Evolutionary conservation across 2,329 filamentous ascomycete genomes (phyloP), one percentile per base, ranked within the genome.

Genomic region (Talaromyces atroroseus): DNA sequence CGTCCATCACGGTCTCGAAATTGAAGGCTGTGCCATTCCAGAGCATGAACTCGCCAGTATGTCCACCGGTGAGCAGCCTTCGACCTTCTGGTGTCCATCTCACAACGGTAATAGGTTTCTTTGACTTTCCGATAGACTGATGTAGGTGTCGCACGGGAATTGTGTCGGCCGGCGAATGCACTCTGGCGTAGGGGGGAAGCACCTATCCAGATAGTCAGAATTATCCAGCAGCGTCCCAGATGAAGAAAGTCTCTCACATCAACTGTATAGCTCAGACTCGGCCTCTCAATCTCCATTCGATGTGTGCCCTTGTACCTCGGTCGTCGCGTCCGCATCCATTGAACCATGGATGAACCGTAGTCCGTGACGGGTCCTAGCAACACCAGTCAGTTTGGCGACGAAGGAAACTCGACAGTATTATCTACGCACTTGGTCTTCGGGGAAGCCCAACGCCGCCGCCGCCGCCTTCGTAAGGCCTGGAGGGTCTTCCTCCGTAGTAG

Each of bases 11-110:
- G 3, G 94, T 97, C 76, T 99, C 94, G 66, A 99, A 99, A 73
- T 99, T 97, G 82, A 99, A 99, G 23, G 91, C 92, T 45, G 92
- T 97, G 61, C 94, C 94, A 71, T 99, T 99, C 94, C 94, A 99
- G 3, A 99, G 76, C 40, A 95, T 99, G 67, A 99, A 99, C 71
- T 99, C 94, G 67, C 94, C 94, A 70, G 92, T 97, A 63, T 91
- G 95, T 0, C 92, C 95, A 21, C 91, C 94, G 0, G 94, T 97
- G 69, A 99, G 80, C 56, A 99, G 77, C 63, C 94, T 82, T 59
- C 94, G 86, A 26, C 94, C 94, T 73, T 99, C 94, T 6, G 94
- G 94, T 16, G 95, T 99, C 94, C 94, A 99, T 71, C 90, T 84
- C 42, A 99, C 92, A 8, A 97, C 90, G 62, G 96, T 97, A 68